These are phyloP conservation scores for Didymella arachidicola DNA, from an alignment of 2,329 filamentous ascomycete species.

Conservation along the genomic window DNA sequence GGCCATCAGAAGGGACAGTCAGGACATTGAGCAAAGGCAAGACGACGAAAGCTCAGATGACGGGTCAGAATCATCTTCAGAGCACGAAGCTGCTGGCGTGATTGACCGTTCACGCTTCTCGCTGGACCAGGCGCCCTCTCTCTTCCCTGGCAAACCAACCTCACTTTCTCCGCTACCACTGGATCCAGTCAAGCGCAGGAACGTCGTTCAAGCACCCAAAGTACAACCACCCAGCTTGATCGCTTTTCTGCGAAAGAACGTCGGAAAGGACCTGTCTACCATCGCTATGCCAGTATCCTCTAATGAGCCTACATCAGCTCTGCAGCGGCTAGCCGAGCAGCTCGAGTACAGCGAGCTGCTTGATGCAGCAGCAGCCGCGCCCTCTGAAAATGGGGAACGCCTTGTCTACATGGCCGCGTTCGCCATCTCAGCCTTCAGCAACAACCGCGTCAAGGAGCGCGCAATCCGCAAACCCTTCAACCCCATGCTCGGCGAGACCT, in stretches of 20 bases:
- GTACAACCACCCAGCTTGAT: conserved; percentile 89
- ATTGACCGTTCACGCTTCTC: conserved; percentile 48
- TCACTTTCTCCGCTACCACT: conserved; percentile 80
- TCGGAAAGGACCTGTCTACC: conserved; percentile 94
- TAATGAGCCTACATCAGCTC: conserved; percentile 87
- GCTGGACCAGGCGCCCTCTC: conserved; percentile 50
- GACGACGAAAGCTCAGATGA: conserved; percentile 56
- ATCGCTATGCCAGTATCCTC: conserved; percentile 98
- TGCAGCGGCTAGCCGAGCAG: conserved; percentile 89
- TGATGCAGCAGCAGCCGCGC: conserved; percentile 66
- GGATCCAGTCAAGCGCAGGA: conserved; percentile 71
- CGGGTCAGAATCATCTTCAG: conserved; percentile 71
- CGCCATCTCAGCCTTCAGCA: conserved; percentile 85
- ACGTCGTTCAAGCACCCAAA: conserved; percentile 74
- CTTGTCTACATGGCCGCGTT: conserved; percentile 89
- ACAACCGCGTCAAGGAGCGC: conserved; percentile 83
- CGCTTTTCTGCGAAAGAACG: conserved; percentile 93
- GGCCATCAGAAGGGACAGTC: conserved; percentile 73
- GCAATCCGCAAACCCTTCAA: conserved; percentile 97
- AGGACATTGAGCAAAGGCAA: conserved; percentile 55
- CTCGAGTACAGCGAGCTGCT: conserved; percentile 89
- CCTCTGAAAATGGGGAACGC: conserved; percentile 70
- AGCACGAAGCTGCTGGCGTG: conserved; percentile 59
- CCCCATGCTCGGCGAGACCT: conserved; percentile 94
- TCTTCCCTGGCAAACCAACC: conserved; percentile 81